These are phyloP conservation scores for Mycena alexandri DNA, from an alignment of 768 basidiomycete genomes.

Conservation along the genomic window DNA sequence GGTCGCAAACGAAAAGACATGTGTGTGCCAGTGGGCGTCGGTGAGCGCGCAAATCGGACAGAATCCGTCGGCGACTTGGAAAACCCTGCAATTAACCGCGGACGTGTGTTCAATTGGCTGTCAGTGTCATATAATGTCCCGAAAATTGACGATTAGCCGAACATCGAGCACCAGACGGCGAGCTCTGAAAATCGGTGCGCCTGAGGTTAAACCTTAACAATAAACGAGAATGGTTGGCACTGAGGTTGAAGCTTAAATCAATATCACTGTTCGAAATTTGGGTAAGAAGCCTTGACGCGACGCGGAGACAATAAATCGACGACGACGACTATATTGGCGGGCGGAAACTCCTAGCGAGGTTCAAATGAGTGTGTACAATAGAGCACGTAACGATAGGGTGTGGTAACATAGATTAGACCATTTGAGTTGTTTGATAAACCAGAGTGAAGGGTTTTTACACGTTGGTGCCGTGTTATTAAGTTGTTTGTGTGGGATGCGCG, in stretches of 20 bases:
- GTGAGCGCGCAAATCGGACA: conserved; percentile 22
- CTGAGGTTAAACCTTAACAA: conserved; percentile 10
- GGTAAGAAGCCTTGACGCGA: too few species aligned
- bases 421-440: conserved; percentile 3
- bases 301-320: too few species aligned
- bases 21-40: background rate
- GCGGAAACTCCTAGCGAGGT: background rate
- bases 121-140: conserved; percentile 7
- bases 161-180: background rate
- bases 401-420: conserved; percentile 20
- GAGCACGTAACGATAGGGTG: background rate
- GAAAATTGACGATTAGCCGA: conserved; percentile 9
- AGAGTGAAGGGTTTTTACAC: background rate
- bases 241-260: too few species aligned
- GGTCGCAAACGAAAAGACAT: conserved; percentile 3
- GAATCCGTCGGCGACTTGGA: background rate
- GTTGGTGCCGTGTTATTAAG: too few species aligned
- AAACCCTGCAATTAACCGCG: conserved; percentile 15
- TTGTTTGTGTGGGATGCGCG: too few species aligned
- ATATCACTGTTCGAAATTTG: too few species aligned
- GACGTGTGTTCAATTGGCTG: conserved; percentile 29
- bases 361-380: conserved; percentile 9
- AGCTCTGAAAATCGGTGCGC: conserved; percentile 2
- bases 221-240: background rate
- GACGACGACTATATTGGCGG: too few species aligned